phyloP scores from a whole-genome alignment of 2,329 filamentous ascomycete species.

The Arthrinium puccinioides region DNA sequence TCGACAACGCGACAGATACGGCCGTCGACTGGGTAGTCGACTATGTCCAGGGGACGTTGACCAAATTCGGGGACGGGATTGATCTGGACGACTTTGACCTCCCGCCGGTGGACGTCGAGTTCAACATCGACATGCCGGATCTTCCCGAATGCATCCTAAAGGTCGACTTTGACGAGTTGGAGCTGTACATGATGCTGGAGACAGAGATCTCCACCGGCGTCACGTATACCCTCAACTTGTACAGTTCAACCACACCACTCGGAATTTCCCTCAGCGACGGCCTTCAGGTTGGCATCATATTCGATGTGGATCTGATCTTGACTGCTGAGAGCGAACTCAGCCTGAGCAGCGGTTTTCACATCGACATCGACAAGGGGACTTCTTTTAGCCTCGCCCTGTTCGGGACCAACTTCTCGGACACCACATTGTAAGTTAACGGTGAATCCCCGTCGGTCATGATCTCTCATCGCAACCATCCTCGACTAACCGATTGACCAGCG shows the following conservation, averaged over 20 bases:
- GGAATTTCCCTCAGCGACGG: constrained; percentile 32
- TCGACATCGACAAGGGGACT: constrained; percentile 44
- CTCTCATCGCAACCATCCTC: no score
- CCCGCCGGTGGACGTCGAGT: constrained; percentile 30
- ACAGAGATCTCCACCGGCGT: constrained; percentile 31
- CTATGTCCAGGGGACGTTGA: constrained; percentile 12
- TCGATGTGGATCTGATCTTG: constrained; percentile 45
- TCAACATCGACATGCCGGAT: constrained; percentile 33
- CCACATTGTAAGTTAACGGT: constrained; percentile 39
- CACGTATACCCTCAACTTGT: constrained; percentile 42
- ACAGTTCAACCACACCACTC: constrained; percentile 32
- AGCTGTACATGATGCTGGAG: constrained; percentile 43
- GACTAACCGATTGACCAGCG: constrained; percentile 23
- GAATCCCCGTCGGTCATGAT: no score
- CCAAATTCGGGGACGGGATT: constrained; percentile 18
- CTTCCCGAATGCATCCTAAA: constrained; percentile 34
- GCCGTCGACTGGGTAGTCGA: constrained; percentile 17
- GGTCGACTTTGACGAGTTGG: constrained; percentile 42
- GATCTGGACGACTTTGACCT: constrained; percentile 23
- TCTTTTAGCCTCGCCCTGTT: constrained; percentile 43
- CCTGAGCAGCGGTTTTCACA: constrained; percentile 47
- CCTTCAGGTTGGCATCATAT: constrained; percentile 37
- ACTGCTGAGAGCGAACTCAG: constrained; percentile 36
- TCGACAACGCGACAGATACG: constrained; percentile 24
- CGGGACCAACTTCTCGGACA: constrained; percentile 35